These are phyloP conservation scores for Psilocybe sp. DNA, from an alignment of 768 basidiomycete species.

Conservation along the genomic window DNA sequence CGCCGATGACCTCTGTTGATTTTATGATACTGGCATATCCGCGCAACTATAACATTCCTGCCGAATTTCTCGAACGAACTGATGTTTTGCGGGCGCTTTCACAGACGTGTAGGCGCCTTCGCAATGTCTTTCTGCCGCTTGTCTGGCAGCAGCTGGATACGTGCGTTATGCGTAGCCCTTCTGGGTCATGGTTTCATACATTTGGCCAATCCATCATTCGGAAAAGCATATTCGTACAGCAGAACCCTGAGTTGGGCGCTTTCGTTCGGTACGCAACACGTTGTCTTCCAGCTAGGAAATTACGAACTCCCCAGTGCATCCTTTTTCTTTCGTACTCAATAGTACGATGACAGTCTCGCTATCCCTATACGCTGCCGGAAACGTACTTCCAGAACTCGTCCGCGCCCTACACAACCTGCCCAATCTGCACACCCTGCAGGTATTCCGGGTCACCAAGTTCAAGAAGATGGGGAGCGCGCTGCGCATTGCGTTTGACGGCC, in stretches of 20 bases:
- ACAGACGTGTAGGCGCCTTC: conserved; percentile 27
- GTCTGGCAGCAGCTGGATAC: conserved; percentile 30
- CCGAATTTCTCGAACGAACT: conserved; percentile 19
- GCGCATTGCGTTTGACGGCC: conserved; percentile 23
- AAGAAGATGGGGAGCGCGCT: conserved; percentile 27
- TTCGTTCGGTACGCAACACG: conserved; percentile 24
- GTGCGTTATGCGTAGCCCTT: conserved; percentile 16
- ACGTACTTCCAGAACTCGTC: conserved; percentile 24
- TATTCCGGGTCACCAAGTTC: conserved; percentile 22
- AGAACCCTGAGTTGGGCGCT: conserved; percentile 18
- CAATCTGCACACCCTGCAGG: conserved; percentile 28
- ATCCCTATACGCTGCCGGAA: conserved; percentile 20
- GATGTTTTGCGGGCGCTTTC: conserved; percentile 30
- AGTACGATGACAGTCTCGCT: conserved; percentile 25
- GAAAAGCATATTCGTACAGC: conserved; percentile 21
- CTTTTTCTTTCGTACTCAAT: not conserved
- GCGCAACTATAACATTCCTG: not conserved
- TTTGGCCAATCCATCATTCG: conserved; percentile 21
- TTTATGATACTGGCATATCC: not conserved
- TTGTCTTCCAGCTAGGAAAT: too few species aligned
- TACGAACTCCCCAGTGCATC: too few species aligned
- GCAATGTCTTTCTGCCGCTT: conserved; percentile 24
- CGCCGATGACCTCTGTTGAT: conserved; percentile 11
- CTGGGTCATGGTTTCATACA: conserved; percentile 20
- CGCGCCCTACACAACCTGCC: conserved; percentile 24